Base-by-base conservation (phyloP, 768 basidiomycete genomes). In the Floccularia luteovirens region DNA sequence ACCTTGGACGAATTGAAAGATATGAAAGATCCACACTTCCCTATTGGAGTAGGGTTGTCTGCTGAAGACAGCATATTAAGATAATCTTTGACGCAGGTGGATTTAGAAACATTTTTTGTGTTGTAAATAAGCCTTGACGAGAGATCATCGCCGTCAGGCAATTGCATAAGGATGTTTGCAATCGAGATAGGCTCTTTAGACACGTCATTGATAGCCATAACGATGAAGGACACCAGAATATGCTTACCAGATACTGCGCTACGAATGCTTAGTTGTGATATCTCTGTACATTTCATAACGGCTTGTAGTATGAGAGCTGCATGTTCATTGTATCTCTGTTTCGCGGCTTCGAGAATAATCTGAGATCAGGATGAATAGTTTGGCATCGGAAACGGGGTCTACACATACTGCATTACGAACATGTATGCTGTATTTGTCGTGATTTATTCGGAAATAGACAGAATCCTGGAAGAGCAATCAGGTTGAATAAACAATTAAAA, bases 381-480 rank as follows among this genome's bases (percentile, higher is more conserved):
- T 16, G 14, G 20, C 2, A 8, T 7, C 12, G 17, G 5, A 12
- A 12, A 14, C 41, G 36, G 33, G 13, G 19, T 11, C 44, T n/a
- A 23, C 33, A 50, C 77, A 5, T 48, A 90, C 90, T 54, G 81
- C 70, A 62, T 96, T 94, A 31, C 94, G 82, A 38, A 96, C 77
- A 50, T 89, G 81, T 23, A 90, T 67, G 48, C 85, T 80, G 60
- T 92, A 94, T 50, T 77, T 84, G 49, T 91, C 83, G 54, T 82
- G 87, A 63, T 97, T 97, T 35, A 97, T 74, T 35, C 88, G 77
- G 55, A 96, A 87, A 59, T 81, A 79, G 24, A 89, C 74, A 2
- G 67, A 66, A 13, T 86, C 77, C 82, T 91, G 43, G 5, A 21
- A 38, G 2, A 35, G 28, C 31, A 43, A 34, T 36, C 46, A 3